phyloP scores from a whole-genome alignment of 805 yeast species.

The Candida maesae region DNA sequence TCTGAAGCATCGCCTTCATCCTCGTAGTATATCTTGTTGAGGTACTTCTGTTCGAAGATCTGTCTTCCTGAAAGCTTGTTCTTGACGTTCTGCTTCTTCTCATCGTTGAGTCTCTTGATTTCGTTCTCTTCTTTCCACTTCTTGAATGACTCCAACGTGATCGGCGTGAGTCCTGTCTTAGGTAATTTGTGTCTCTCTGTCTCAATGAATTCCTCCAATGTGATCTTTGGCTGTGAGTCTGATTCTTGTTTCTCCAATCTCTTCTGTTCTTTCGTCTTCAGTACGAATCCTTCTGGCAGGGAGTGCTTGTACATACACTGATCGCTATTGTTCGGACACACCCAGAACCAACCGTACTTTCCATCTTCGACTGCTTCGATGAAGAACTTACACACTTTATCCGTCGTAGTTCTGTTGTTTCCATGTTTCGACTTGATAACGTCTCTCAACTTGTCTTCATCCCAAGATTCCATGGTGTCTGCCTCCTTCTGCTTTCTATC shows the following conservation, averaged over 20 bases:
- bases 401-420: conserved; percentile 90
- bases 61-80: conserved; percentile 62
- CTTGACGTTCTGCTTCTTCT: conserved; percentile 35
- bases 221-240: conserved; percentile 82
- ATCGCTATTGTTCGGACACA: conserved; percentile 91
- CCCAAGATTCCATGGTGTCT: conserved; percentile 97
- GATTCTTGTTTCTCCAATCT: conserved; percentile 81
- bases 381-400: conserved; percentile 88
- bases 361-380: conserved; percentile 97
- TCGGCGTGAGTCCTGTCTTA: conserved; percentile 70
- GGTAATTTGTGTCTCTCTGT: conserved; percentile 87
- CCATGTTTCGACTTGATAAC: conserved; percentile 93
- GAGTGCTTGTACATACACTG: conserved; percentile 94
- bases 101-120: conserved; percentile 47
- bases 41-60: conserved; percentile 55
- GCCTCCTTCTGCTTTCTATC: conserved; percentile 63
- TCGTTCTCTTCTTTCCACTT: conserved; percentile 78
- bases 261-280: conserved; percentile 96
- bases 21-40: conserved; percentile 53
- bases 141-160: conserved; percentile 73
- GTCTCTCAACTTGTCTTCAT: conserved; percentile 85
- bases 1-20: conserved; percentile 36
- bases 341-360: conserved; percentile 99
- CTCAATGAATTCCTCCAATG: conserved; percentile 94
- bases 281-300: conserved; percentile 92